phyloP scores from a whole-genome alignment of 192 early-diverging fungal species.

The Linnemannia schmuckeri region DNA sequence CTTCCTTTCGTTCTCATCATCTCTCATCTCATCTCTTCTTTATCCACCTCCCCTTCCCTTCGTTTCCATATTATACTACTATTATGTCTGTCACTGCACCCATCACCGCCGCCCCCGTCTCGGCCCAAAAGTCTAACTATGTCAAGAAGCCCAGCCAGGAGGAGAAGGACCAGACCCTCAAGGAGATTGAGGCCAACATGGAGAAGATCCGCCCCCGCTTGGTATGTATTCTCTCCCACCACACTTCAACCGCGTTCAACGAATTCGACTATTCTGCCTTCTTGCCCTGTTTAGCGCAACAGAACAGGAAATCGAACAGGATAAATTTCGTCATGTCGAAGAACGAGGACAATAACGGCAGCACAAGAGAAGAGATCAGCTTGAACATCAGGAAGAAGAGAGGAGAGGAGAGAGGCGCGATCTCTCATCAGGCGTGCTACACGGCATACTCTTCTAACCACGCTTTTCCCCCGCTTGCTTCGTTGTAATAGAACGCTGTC shows the following conservation, averaged over 20 bases:
- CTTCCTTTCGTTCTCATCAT: not conserved
- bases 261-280: not conserved
- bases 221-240: slow-evolving; percentile 24
- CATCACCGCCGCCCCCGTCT: not conserved
- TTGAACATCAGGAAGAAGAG: not conserved
- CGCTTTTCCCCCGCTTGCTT: not conserved
- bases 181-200: slow-evolving; percentile 57
- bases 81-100: slow-evolving; percentile 52
- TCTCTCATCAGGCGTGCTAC: not conserved
- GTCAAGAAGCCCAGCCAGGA: slow-evolving; percentile 53
- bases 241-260: not conserved
- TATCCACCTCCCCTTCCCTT: slow-evolving; percentile 10
- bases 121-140: slow-evolving; percentile 38
- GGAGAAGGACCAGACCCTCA: slow-evolving; percentile 47
- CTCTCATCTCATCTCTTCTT: slow-evolving; percentile 10
- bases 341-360: not conserved
- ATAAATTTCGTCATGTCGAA: not conserved
- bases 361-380: not conserved
- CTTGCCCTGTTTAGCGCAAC: not conserved
- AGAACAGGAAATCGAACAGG: not conserved
- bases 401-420: not conserved
- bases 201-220: slow-evolving; percentile 57
- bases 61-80: not conserved
- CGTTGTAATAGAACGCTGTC: slow-evolving; percentile 39
- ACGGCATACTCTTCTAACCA: not conserved